Base-by-base conservation (phyloP, 2,329 filamentous ascomycete genomes). In the Aschersonia sp. region DNA sequence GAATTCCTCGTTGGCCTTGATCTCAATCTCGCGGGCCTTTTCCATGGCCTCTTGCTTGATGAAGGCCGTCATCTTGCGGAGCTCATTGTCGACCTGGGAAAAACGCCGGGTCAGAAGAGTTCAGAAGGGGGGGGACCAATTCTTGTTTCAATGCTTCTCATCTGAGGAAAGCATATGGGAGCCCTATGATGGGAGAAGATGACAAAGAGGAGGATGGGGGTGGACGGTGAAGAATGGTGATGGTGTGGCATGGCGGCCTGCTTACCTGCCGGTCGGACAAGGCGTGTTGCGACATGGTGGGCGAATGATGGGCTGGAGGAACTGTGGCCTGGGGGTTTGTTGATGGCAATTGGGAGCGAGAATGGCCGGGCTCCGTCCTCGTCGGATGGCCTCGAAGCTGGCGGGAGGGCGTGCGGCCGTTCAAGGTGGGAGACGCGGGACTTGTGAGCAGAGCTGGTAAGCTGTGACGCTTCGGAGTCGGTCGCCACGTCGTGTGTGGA, bases 1-100 rank as follows among this genome's bases (percentile, higher is more conserved):
- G 70, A 97, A 97, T 69, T 98, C 92, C 69, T 97, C 88, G 73
- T 97, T 89, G 67, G 92, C 92, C 72, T 97, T 97, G 72, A 97
- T 84, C 63, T 92, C 81, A 68, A 98, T 97, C 70, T 98, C 92
- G 64, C 85, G 85, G 59, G 88, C 88, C 71, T 98, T 98, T 66
- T 98, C 92, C 62, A 84, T 79, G 50, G 92, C 92, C 73, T 98
- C 92, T 72, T 97, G 92, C 68, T 88, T 87, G 81, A 98, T 98
- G 79, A 98, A 98, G 64, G 89, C 90, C 51, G 92, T 97, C 92
- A 98, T 98, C 80, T 98, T 98, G 77, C 87, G 89, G 70, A 98
- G 86, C 81, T 98, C 92, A 71, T 87, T 83, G 71, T 86, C 83
- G 77, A 98, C 92, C 88, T 97, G 66, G 31, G 32, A 39, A 45